phyloP scores from a whole-genome alignment of 352 stramenopile genomes.

The Globisporangium rhizosaccharum region DNA sequence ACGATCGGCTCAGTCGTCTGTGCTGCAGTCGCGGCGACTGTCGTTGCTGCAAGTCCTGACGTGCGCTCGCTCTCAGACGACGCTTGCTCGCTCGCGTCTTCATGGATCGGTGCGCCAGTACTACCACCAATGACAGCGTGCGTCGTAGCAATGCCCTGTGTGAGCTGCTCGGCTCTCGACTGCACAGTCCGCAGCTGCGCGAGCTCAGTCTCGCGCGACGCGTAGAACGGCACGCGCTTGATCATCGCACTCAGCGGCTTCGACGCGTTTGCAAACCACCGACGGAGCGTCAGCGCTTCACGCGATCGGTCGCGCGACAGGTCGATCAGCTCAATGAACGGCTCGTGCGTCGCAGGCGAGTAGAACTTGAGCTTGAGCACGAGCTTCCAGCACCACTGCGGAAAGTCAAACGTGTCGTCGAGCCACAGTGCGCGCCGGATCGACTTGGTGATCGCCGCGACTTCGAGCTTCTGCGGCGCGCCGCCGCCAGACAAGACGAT shows the following conservation, averaged over 20 bases:
- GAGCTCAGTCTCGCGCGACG: slow-evolving; percentile 37
- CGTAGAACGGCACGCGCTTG: slow-evolving; percentile 50
- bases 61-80: slow-evolving; percentile 7
- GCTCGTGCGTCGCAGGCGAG: slow-evolving; percentile 56
- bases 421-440: slow-evolving; percentile 69
- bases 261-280: slow-evolving; percentile 59
- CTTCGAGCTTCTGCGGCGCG: slow-evolving; percentile 46
- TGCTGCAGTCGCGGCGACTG: slow-evolving; percentile 35
- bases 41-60: slow-evolving; percentile 14
- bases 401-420: slow-evolving; percentile 64
- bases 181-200: slow-evolving; percentile 10
- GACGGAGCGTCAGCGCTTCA: slow-evolving; percentile 64
- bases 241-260: slow-evolving; percentile 18
- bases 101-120: slow-evolving; percentile 31
- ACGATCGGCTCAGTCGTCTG: slow-evolving; percentile 78
- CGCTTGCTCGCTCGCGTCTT: neutral
- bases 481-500: slow-evolving; percentile 37
- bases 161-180: slow-evolving; percentile 2
- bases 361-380: slow-evolving; percentile 85
- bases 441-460: slow-evolving; percentile 61
- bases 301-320: slow-evolving; percentile 66
- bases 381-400: slow-evolving; percentile 80
- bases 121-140: slow-evolving; percentile 15
- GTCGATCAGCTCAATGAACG: slow-evolving; percentile 65
- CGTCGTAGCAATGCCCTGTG: slow-evolving; percentile 2